Evolutionary conservation across 768 basidiomycete species (phyloP), one percentile per base, ranked within the genome.

Genomic region (Rhodotorula paludigena): DNA sequence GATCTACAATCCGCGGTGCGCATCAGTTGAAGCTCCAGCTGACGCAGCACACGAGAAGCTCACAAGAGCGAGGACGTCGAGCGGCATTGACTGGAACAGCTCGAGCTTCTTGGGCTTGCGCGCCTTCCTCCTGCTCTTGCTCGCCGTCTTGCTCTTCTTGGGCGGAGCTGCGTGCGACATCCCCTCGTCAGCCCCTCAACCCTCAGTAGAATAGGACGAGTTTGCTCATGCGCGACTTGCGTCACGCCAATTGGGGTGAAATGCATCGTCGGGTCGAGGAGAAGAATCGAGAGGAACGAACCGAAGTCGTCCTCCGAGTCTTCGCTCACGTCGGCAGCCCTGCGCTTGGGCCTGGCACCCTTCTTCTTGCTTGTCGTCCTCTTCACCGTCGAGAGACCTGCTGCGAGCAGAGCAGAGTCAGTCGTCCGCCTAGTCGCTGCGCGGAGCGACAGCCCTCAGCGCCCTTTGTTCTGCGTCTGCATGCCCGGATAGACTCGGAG

Each of bases 51-150:
- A 33, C 25, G 25, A n/a, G 51, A 8, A 41, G n/a, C 56, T 39
- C 6, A 58, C 57, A n/a, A 49, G 28, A 3, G 48, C 47, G 30
- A 67, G 33, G 15, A 68, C 41, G 51, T 63, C 66, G 28, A 68
- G 51, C 39, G 66, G 61, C 51, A 60, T 57, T 15, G 41, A 20
- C 21, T 33, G 39, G 53, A 63, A 68, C 12, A 49, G 42, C 42
- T 58, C 42, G 21, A 68, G 51, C 44, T 58, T 67, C 30, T 38
- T 56, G n/a, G 39, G n/a, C 33, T 44, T 30, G 56, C 39, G 55
- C 2, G 42, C 41, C 44, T 53, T 54, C 41, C 52, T 44, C 52
- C 45, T 62, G 53, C 36, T 36, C 35, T 38, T 38, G 23, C 21
- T 38, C 53, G 32, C 33, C 51, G 35, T 20, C 53, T 38, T 54